A percentile compares a stretch with the other conserved stretches of the same genome.
These are phyloP conservation scores for Capsicum rhomboideum DNA, from an alignment of 257 asterid genomes.

Conservation along the genomic window DNA sequence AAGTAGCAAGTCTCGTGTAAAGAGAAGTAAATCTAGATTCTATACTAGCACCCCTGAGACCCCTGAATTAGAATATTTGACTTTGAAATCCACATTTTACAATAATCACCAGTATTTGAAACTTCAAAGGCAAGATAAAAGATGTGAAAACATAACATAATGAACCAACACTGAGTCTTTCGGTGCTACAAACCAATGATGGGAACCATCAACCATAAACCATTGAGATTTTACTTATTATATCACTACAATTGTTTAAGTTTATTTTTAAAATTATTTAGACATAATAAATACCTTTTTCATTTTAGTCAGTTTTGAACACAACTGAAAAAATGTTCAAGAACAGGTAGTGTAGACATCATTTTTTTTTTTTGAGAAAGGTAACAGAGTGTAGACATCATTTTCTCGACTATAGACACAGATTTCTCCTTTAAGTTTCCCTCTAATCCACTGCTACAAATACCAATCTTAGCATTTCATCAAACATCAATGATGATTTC, in stretches of 20 bases:
- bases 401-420: neutral
- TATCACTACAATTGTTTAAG: neutral
- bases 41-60: neutral
- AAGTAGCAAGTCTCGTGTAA: neutral
- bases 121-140: neutral
- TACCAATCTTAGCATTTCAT: neutral
- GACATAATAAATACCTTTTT: neutral
- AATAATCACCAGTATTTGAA: neutral
- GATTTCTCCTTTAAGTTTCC: neutral
- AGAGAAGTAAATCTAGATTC: neutral
- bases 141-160: neutral
- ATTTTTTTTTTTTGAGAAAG: too few relatives aligned
- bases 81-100: neutral
- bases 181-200: neutral
- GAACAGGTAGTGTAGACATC: neutral
- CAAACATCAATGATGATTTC: neutral
- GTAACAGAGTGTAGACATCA: neutral
- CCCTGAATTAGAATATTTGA: neutral
- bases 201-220: neutral
- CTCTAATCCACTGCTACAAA: neutral
- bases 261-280: rapidly evolving
- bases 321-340: neutral
- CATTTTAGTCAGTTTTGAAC: neutral
- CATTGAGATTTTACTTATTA: neutral
- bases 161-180: neutral